Conservation (phyloP, 1,139 yeast genomes). For the Casaregolazyma lundiana region DNA sequence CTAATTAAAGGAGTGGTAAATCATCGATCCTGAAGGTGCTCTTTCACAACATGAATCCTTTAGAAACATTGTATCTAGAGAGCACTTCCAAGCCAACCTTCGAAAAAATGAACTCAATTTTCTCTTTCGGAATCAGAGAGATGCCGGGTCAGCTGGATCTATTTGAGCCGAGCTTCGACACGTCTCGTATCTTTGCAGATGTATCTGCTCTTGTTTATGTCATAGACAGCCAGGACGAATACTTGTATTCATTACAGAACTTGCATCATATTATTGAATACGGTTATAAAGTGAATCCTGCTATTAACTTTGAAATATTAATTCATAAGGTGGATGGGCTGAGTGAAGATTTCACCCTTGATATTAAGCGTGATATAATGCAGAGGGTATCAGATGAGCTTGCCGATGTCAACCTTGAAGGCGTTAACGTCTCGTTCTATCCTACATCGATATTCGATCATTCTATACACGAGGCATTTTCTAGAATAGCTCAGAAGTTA, state of each 20-base stretch:
- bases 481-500: conserved; percentile 85
- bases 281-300: conserved; percentile 82
- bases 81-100: conserved; percentile 81
- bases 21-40: conserved; percentile 67
- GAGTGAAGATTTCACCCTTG: conserved; percentile 87
- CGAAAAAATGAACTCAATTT: conserved; percentile 28
- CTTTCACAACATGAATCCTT: conserved; percentile 93
- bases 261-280: conserved; percentile 83
- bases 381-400: conserved; percentile 93
- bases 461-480: conserved; percentile 91
- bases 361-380: conserved; percentile 94
- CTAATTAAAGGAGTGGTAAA: conserved; percentile 16
- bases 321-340: conserved; percentile 95
- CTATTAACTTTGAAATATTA: conserved; percentile 82
- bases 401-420: conserved; percentile 82
- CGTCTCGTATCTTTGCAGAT: conserved; percentile 68
- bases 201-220: conserved; percentile 95
- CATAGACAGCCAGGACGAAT: conserved; percentile 88
- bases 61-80: conserved; percentile 86
- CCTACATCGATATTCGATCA: conserved; percentile 93
- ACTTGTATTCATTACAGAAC: conserved; percentile 84
- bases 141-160: conserved; percentile 91
- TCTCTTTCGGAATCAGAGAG: conserved; percentile 76
- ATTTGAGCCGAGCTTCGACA: conserved; percentile 73
- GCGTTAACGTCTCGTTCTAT: conserved; percentile 87